Conservation (phyloP, 805 yeast species). For the Cephaloascus fragrans region DNA sequence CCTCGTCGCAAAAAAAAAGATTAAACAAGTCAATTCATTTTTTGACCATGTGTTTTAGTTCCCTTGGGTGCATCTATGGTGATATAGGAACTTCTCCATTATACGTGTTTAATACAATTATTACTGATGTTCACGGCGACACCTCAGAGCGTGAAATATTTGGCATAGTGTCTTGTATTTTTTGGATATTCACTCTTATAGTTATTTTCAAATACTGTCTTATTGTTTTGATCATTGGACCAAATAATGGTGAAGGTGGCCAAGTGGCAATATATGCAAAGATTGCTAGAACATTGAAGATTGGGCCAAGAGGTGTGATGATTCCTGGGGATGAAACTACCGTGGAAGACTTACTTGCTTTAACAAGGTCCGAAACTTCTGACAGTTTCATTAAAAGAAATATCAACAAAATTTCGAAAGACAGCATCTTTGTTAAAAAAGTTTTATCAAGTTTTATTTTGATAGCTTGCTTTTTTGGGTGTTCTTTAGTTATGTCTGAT, state of each 20-base stretch:
- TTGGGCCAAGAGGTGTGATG: constrained; percentile 35
- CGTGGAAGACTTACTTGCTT: constrained; percentile 17
- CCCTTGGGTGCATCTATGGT: constrained; percentile 56
- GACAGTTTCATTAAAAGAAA: constrained; percentile 11
- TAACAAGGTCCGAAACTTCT: constrained; percentile 30
- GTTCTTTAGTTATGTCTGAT: constrained; percentile 48
- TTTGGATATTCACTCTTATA: constrained; percentile 44
- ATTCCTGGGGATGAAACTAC: constrained; percentile 25
- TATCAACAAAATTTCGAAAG: constrained; percentile 2
- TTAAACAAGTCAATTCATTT: constrained; percentile 1
- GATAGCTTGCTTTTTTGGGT: constrained; percentile 39
- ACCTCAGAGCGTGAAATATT: constrained; percentile 22
- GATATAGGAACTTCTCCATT: constrained; percentile 57
- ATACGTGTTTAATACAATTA: constrained; percentile 33
- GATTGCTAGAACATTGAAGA: constrained; percentile 36
- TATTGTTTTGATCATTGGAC: constrained; percentile 39
- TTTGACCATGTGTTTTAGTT: constrained; percentile 25
- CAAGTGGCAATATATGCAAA: constrained; percentile 56
- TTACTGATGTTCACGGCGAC: constrained; percentile 7
- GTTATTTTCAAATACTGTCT: constrained; percentile 42
- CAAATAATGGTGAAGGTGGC: constrained; percentile 55
- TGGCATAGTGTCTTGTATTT: constrained; percentile 44
- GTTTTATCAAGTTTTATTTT: constrained; percentile 22
- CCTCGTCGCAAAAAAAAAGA: background rate
- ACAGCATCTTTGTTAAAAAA: constrained; percentile 13